phyloP scores from a whole-genome alignment of 129 eudicot species.

The Flaveria bidentis region DNA sequence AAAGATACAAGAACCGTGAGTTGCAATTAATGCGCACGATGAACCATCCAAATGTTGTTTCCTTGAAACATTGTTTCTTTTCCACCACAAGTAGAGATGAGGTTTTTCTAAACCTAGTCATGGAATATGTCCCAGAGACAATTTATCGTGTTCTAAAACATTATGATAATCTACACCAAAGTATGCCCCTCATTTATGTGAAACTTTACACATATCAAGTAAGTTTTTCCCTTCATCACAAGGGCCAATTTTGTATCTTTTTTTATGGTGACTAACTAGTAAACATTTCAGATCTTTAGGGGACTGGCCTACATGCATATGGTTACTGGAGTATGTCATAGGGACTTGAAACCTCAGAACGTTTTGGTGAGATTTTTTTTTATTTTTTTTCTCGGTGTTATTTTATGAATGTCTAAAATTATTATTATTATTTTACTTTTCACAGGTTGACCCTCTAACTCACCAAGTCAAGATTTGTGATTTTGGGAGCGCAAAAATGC shows the following conservation, averaged over 20 bases:
- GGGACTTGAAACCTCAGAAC: conserved; percentile 98
- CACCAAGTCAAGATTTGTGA: conserved; percentile 94
- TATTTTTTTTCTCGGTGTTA: background rate
- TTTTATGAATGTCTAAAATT: conserved; percentile 6
- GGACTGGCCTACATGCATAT: conserved; percentile 93
- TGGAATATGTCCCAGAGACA: conserved; percentile 92
- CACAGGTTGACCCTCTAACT: conserved; percentile 74
- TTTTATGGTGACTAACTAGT: conserved; percentile 11
- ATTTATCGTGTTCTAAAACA: conserved; percentile 73
- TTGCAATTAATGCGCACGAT: conserved; percentile 83
- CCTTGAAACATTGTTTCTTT: conserved; percentile 82
- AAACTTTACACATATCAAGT: conserved; percentile 95
- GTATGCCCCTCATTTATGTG: conserved; percentile 86
- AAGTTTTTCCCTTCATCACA: conserved; percentile 15
- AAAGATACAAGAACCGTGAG: conserved; percentile 93
- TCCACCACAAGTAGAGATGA: conserved; percentile 82
- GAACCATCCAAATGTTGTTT: conserved; percentile 89
- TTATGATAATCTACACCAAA: conserved; percentile 65
- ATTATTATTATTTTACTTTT: conserved; percentile 1
- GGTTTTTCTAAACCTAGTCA: conserved; percentile 82
- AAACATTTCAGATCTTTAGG: conserved; percentile 67
- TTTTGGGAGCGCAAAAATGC: conserved; percentile 94
- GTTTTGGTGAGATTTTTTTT: conserved; percentile 52
- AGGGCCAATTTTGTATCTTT: background rate
- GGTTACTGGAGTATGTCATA: conserved; percentile 87